Conservation (phyloP, 441 rosid species). For the Euphorbia schlechtendalii region DNA sequence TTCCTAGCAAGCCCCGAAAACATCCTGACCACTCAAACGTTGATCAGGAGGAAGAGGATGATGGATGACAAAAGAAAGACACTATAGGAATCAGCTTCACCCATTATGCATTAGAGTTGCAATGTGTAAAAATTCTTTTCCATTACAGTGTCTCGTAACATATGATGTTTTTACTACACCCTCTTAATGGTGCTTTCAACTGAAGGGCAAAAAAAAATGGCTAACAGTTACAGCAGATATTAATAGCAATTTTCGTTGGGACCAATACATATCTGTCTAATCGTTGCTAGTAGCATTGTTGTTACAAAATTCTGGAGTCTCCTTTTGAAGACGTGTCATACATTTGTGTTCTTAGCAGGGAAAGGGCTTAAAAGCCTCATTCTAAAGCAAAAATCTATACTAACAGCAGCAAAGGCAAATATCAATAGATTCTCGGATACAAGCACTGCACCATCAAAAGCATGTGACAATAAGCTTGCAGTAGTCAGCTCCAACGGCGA, state of each 20-base stretch:
- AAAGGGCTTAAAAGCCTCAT: slow-evolving; percentile 55
- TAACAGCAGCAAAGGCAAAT: slow-evolving; percentile 63
- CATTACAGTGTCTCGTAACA: not conserved
- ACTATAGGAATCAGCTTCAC: slow-evolving; percentile 16
- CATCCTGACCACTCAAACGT: slow-evolving; percentile 28
- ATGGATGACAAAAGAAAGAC: slow-evolving; percentile 24
- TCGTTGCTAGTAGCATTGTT: not conserved
- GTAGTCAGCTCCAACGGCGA: slow-evolving; percentile 53
- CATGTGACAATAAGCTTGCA: slow-evolving; percentile 55
- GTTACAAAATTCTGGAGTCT: not conserved
- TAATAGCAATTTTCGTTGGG: not conserved
- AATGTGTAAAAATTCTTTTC: not conserved
- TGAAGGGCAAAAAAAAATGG: not conserved
- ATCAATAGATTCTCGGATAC: slow-evolving; percentile 61
- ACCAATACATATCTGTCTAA: not conserved
- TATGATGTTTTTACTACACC: not conserved
- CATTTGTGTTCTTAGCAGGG: slow-evolving; percentile 32
- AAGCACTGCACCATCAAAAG: slow-evolving; percentile 42
- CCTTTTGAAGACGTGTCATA: slow-evolving; percentile 3
- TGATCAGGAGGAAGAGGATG: slow-evolving; percentile 33
- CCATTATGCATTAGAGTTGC: not conserved
- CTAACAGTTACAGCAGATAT: too few relatives aligned
- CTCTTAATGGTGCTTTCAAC: not conserved
- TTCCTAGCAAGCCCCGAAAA: slow-evolving; percentile 24
- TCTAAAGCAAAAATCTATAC: slow-evolving; percentile 70